phyloP scores from a whole-genome alignment of 352 stramenopile species.

The Pythium rishiriense region DNA sequence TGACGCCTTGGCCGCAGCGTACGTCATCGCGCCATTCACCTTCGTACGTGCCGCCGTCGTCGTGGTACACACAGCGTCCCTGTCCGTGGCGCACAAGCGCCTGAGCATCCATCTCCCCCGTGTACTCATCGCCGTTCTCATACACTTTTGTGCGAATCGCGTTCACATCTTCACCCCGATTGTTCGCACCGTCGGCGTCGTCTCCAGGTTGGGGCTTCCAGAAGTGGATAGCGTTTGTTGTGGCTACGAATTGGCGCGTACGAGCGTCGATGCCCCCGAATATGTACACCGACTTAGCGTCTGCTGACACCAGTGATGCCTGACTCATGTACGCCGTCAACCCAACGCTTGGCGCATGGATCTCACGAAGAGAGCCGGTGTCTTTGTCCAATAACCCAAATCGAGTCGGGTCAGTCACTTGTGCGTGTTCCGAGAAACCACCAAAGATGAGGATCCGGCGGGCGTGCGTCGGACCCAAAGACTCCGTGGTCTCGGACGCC shows the following conservation, averaged over 20 bases:
- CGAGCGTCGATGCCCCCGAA: slow-evolving; percentile 49
- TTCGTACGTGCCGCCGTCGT: slow-evolving; percentile 61
- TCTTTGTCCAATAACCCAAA: slow-evolving; percentile 40
- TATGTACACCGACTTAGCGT: slow-evolving; percentile 54
- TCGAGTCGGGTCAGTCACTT: slow-evolving; percentile 1
- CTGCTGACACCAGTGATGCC: slow-evolving; percentile 32
- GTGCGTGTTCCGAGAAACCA: slow-evolving; percentile 39
- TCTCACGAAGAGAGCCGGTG: slow-evolving; percentile 29
- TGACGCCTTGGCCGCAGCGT: slow-evolving; percentile 49
- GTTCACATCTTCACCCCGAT: slow-evolving; percentile 33
- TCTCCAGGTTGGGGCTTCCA: slow-evolving; percentile 52
- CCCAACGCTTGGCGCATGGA: slow-evolving; percentile 34
- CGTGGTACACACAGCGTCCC: slow-evolving; percentile 59
- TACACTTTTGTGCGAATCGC: slow-evolving; percentile 49
- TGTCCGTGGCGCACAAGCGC: slow-evolving; percentile 44
- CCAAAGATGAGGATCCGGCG: slow-evolving; percentile 56
- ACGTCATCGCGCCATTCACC: slow-evolving; percentile 60
- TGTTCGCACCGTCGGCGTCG: slow-evolving; percentile 17
- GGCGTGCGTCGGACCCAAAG: background rate
- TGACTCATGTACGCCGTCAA: slow-evolving; percentile 52
- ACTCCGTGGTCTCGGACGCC: background rate
- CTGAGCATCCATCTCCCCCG: slow-evolving; percentile 53
- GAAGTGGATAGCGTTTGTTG: slow-evolving; percentile 53
- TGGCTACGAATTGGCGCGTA: slow-evolving; percentile 35
- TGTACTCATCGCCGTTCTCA: slow-evolving; percentile 69